Evolutionary conservation across 2,329 filamentous ascomycete species (phyloP).

Genomic region (Ascochyta viciae-villosae): DNA sequence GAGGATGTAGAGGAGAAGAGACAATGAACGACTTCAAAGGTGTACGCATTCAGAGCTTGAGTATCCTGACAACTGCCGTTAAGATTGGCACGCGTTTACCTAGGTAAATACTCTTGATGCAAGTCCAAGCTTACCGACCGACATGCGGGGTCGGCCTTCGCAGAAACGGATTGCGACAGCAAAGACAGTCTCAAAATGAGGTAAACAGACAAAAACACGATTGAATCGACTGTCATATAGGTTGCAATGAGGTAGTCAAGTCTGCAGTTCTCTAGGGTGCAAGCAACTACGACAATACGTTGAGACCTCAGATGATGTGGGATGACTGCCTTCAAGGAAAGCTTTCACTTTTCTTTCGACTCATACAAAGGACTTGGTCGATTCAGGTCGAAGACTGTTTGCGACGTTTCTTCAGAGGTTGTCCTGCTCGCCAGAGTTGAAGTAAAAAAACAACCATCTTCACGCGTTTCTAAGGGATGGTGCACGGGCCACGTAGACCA

Average conservation of each 20-base stretch:
- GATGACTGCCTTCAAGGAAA: background rate
- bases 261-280: background rate
- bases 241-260: background rate
- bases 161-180: background rate
- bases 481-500: slow-evolving; percentile 11
- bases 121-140: slow-evolving; percentile 14
- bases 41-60: background rate
- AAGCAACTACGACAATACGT: background rate
- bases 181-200: slow-evolving; percentile 6
- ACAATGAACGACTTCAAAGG: background rate
- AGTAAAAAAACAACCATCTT: background rate
- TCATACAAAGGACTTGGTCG: too few relatives aligned
- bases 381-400: background rate
- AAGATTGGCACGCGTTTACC: background rate
- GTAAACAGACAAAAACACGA: too few relatives aligned
- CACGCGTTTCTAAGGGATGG: background rate
- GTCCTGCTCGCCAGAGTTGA: background rate
- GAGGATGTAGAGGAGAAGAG: background rate
- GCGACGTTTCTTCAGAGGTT: background rate
- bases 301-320: too few relatives aligned
- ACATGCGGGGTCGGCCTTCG: slow-evolving; percentile 27
- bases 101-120: slow-evolving; percentile 3
- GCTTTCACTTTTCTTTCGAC: too few relatives aligned
- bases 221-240: background rate
- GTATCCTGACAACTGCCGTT: background rate